Percentiles rank a stretch among this genome's conserved stretches.
phyloP scores from a whole-genome alignment of 306 rosid species.

The Parietaria judaica region DNA sequence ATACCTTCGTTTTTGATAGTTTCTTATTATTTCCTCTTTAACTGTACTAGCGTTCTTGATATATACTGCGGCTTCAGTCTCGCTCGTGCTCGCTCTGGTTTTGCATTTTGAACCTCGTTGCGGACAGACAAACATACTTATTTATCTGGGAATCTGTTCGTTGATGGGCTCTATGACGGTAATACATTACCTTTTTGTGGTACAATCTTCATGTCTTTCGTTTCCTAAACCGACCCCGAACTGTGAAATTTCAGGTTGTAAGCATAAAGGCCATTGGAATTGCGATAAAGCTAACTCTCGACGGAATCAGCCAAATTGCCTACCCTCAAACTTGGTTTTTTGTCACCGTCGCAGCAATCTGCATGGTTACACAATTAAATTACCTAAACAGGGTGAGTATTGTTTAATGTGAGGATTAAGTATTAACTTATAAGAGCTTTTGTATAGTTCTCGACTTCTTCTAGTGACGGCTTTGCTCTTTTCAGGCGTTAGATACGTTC shows the following conservation, averaged over 20 bases:
- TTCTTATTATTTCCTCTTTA: conserved; percentile 17
- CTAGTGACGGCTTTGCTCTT: conserved; percentile 7
- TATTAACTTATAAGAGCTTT: background rate
- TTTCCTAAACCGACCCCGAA: background rate
- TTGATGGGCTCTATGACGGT: conserved; percentile 89
- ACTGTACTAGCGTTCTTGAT: conserved; percentile 49
- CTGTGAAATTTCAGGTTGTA: conserved; percentile 49
- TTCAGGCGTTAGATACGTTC: conserved; percentile 88
- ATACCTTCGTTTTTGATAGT: background rate
- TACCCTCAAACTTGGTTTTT: conserved; percentile 98
- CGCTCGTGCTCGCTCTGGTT: conserved; percentile 61
- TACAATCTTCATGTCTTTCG: background rate
- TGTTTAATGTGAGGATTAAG: background rate
- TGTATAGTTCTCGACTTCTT: conserved; percentile 11
- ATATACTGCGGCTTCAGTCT: conserved; percentile 52
- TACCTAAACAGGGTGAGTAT: conserved; percentile 86
- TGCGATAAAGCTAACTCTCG: conserved; percentile 82
- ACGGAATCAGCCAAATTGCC: conserved; percentile 71
- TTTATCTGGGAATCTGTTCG: conserved; percentile 89
- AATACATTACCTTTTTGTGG: conserved; percentile 5
- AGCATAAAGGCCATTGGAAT: conserved; percentile 96
- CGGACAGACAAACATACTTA: conserved; percentile 71
- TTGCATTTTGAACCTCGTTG: conserved; percentile 76
- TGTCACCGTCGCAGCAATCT: conserved; percentile 59
- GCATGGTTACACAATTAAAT: conserved; percentile 81